These are phyloP conservation scores for Pseudogymnoascus sp. DNA, from an alignment of 2,329 filamentous ascomycete species.

Conservation along the genomic window DNA sequence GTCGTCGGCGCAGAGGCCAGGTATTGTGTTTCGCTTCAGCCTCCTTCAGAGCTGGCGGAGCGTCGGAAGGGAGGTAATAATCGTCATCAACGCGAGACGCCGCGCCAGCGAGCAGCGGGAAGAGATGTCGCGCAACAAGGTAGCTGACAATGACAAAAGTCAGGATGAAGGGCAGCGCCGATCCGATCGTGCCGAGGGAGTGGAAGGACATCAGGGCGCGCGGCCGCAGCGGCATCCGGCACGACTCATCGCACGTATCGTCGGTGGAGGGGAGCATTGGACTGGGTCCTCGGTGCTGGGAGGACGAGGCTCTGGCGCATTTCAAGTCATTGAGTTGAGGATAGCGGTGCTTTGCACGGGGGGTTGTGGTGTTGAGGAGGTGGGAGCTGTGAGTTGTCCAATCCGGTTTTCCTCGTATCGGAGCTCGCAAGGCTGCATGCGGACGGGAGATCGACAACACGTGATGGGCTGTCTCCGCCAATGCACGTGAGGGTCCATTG, in stretches of 20 bases:
- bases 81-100: slow-evolving; percentile 46
- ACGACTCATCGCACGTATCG: slow-evolving; percentile 21
- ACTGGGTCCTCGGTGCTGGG: slow-evolving; percentile 14
- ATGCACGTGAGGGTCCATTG: not conserved
- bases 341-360: not conserved
- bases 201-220: not conserved
- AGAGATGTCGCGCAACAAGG: slow-evolving; percentile 58
- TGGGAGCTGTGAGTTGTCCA: not conserved
- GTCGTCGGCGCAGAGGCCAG: slow-evolving; percentile 41
- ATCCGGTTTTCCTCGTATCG: not conserved
- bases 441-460: slow-evolving; percentile 7
- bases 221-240: not conserved
- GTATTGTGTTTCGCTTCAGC: slow-evolving; percentile 49
- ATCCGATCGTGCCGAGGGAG: not conserved
- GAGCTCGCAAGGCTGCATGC: slow-evolving; percentile 5
- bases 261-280: slow-evolving; percentile 22
- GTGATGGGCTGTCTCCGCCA: not conserved
- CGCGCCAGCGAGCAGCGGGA: slow-evolving; percentile 58
- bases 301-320: not conserved
- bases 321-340: slow-evolving; percentile 4
- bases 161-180: slow-evolving; percentile 53
- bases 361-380: not conserved
- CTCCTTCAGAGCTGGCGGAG: slow-evolving; percentile 49
- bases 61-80: slow-evolving; percentile 52
- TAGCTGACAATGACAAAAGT: slow-evolving; percentile 58